Evolutionary conservation across 176 grass and related monocot genomes (phyloP).

Genomic region (Aegilops sharonensis): DNA sequence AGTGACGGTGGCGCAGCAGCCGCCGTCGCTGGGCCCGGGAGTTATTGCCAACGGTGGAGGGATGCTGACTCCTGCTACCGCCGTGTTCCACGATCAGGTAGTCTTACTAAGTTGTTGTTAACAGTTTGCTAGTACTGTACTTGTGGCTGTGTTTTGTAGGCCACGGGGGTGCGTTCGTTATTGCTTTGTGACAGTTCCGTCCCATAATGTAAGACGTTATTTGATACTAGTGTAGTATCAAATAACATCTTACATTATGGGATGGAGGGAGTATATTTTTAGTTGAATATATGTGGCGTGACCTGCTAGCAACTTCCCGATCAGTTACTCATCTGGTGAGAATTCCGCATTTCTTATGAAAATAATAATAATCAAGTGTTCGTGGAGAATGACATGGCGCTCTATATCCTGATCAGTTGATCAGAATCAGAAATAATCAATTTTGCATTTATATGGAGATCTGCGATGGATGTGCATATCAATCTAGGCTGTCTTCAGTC

Average conservation of each 20-base stretch:
- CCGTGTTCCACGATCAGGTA: conserved; percentile 64
- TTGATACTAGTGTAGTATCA: too few species aligned
- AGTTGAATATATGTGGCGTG: background rate
- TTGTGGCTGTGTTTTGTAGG: background rate
- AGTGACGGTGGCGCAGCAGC: conserved; percentile 21
- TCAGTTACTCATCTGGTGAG: background rate
- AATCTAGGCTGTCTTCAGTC: background rate
- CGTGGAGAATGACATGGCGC: background rate
- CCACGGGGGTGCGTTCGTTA: too few species aligned
- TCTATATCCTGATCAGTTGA: background rate
- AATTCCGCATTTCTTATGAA: background rate
- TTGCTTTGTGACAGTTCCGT: too few species aligned
- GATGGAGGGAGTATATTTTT: background rate
- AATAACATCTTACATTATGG: too few species aligned
- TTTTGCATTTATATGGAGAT: background rate
- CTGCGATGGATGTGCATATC: background rate
- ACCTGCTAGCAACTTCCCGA: background rate
- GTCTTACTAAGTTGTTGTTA: background rate
- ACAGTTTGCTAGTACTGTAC: background rate
- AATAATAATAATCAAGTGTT: background rate
- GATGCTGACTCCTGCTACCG: conserved; percentile 13
- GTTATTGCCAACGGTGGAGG: conserved; percentile 16
- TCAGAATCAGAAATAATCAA: background rate
- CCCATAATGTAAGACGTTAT: too few species aligned
- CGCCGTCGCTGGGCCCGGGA: conserved; percentile 12